These are phyloP conservation scores for Aspergillus alliaceus DNA, from an alignment of 2,329 filamentous ascomycete species.

Conservation along the genomic window DNA sequence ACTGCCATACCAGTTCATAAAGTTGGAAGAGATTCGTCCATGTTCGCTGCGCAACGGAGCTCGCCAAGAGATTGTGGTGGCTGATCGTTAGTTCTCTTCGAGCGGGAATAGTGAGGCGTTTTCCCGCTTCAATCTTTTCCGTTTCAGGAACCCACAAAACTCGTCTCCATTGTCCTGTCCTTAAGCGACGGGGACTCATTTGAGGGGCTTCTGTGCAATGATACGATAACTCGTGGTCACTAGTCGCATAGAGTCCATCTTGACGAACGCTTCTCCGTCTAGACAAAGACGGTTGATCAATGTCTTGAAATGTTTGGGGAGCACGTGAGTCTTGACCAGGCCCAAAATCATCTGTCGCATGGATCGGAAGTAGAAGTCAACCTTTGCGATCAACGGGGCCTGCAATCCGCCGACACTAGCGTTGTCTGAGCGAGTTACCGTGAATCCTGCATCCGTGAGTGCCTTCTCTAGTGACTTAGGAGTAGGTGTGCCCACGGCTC, in stretches of 20 bases:
- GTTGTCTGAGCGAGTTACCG: conserved; percentile 51
- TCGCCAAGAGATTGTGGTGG: not conserved
- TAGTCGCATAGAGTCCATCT: conserved; percentile 57
- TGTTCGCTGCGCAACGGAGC: not conserved
- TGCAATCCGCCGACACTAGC: conserved; percentile 54
- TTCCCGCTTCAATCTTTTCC: not conserved
- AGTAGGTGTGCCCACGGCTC: conserved; percentile 56
- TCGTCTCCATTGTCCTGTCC: not conserved
- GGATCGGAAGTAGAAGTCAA: conserved; percentile 56
- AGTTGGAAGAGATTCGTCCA: too few species aligned
- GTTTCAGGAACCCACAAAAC: not conserved
- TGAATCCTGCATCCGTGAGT: conserved; percentile 50
- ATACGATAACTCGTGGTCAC: conserved; percentile 55
- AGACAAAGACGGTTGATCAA: conserved; percentile 55
- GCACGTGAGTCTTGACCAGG: conserved; percentile 47
- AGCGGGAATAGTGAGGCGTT: not conserved
- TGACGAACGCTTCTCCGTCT: conserved; percentile 56
- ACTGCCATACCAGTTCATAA: too few species aligned
- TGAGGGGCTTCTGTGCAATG: conserved; percentile 49
- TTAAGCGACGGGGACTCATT: conserved; percentile 4
- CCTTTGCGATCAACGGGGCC: conserved; percentile 55
- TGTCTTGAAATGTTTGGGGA: conserved; percentile 55
- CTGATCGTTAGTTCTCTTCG: not conserved
- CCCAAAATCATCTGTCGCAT: conserved; percentile 51
- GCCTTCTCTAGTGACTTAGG: conserved; percentile 49